A percentile compares a stretch with the other conserved stretches of the same genome.
Conservation (phyloP, 768 basidiomycete species). For the Amanita thiersii region DNA sequence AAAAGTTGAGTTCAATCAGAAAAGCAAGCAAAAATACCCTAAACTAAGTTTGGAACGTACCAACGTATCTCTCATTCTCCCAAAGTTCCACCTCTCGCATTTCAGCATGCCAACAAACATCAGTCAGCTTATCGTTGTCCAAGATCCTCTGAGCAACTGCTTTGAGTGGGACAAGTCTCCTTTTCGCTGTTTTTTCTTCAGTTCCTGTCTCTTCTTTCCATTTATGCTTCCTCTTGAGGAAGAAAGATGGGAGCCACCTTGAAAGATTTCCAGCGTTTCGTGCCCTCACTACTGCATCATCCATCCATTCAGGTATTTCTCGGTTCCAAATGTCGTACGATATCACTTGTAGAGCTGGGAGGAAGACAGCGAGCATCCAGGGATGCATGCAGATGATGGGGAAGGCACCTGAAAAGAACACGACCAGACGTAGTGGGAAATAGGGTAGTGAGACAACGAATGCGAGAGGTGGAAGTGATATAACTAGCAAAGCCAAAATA, state of each 20-base stretch:
- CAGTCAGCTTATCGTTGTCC: slow-evolving; percentile 60
- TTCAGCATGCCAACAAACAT: slow-evolving; percentile 57
- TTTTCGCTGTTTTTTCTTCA: not conserved
- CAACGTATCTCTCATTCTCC: slow-evolving; percentile 64
- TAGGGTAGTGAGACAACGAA: slow-evolving; percentile 33
- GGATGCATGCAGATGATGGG: slow-evolving; percentile 29
- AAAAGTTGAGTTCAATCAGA: not conserved
- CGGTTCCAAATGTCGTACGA: not conserved
- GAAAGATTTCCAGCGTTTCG: no score
- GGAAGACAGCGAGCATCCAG: not conserved
- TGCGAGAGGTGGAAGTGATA: slow-evolving; percentile 44
- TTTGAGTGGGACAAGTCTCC: slow-evolving; percentile 12
- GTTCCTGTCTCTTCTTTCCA: not conserved
- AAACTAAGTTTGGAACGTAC: not conserved
- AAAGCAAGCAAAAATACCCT: not conserved
- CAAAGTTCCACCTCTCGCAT: slow-evolving; percentile 66
- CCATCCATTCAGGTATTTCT: not conserved
- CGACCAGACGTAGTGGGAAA: slow-evolving; percentile 40
- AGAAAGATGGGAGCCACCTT: no score
- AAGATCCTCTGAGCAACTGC: slow-evolving; percentile 31
- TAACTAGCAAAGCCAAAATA: slow-evolving; percentile 39
- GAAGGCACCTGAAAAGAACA: slow-evolving; percentile 37
- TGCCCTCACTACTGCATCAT: not conserved
- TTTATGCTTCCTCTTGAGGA: not conserved
- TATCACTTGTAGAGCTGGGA: not conserved